These are phyloP conservation scores for Starmerella bombicola DNA, from an alignment of 805 yeast genomes.

Conservation along the genomic window DNA sequence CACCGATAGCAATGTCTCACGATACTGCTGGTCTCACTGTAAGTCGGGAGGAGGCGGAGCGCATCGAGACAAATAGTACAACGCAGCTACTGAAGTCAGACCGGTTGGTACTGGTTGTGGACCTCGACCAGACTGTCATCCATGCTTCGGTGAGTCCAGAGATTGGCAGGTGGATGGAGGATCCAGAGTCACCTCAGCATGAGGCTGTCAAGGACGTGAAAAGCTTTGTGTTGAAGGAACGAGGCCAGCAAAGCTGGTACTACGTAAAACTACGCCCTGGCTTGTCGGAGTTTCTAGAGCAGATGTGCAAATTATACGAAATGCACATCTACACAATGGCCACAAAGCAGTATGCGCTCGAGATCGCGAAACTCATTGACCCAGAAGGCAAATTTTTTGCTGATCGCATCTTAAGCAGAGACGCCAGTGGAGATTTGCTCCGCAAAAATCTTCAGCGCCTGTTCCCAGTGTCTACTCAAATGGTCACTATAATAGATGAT, in stretches of 20 bases:
- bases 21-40: constrained; percentile 75
- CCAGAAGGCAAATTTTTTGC: constrained; percentile 81
- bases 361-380: constrained; percentile 81
- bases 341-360: constrained; percentile 80
- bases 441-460: constrained; percentile 78
- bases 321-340: constrained; percentile 98
- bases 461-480: constrained; percentile 89
- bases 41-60: constrained; percentile 73
- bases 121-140: constrained; percentile 91
- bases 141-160: constrained; percentile 98
- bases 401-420: constrained; percentile 81
- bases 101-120: constrained; percentile 82
- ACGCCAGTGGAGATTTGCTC: constrained; percentile 85
- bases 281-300: constrained; percentile 53
- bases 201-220: constrained; percentile 72
- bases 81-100: constrained; percentile 45
- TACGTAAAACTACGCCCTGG: constrained; percentile 91
- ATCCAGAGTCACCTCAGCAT: constrained; percentile 73
- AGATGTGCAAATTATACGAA: constrained; percentile 57
- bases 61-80: constrained; percentile 59
- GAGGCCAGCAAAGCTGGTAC: constrained; percentile 49
- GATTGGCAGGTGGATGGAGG: constrained; percentile 90
- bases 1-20: constrained; percentile 81
- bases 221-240: constrained; percentile 63
- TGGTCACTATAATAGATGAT: constrained; percentile 94